Evolutionary conservation across 2,329 filamentous ascomycete species (phyloP), one percentile per base, ranked within the genome.

Genomic region (Diaporthe ampelina): DNA sequence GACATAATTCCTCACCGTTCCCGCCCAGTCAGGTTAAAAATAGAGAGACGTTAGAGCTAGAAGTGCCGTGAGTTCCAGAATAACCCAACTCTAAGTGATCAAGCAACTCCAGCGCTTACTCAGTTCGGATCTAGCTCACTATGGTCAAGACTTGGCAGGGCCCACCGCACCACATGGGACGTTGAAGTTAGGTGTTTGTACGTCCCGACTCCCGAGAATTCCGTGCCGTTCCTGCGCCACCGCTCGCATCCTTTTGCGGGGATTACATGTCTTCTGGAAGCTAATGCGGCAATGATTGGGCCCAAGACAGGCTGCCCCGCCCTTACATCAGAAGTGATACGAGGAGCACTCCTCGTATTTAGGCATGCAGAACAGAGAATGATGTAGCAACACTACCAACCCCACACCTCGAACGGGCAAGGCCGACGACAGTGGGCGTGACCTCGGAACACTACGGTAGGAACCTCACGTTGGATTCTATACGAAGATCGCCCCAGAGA

Each of bases 311-410:
- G 21, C 32, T 21, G 45, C 63, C 63, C 63, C 63, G 63, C 63
- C 63, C 48, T 68, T 68, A 68, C 63, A 68, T 68, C 45, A 52
- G 45, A 67, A 67, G 63, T 67, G 45, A 67, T 68, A 68, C 63
- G 63, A 68, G 63, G 48, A 29, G 24, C n/a, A 29, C 10, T 15
- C 45, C 63, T 68, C 63, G 63, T 68, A 68, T 68, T 68, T 40
- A 6, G 8, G 32, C 10, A 26, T 21, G 48, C 17, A 43, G n/a
- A 68, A 29, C 63, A 68, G 9, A 68, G 45, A 35, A 40, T 21
- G n/a, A 67, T 67, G 63, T 67, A 52, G 63, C 43, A 67, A 52
- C 45, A 37, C 63, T 52, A 52, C 45, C 5, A n/a, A 35, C 43
- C 45, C 63, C 45, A 37, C 45, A 67, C 21, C 63, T 67, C 29